A percentile compares a stretch with the other conserved stretches of the same genome.
Evolutionary conservation across 2,329 filamentous ascomycete genomes (phyloP).

Genomic region (Plenodomus lindquistii): DNA sequence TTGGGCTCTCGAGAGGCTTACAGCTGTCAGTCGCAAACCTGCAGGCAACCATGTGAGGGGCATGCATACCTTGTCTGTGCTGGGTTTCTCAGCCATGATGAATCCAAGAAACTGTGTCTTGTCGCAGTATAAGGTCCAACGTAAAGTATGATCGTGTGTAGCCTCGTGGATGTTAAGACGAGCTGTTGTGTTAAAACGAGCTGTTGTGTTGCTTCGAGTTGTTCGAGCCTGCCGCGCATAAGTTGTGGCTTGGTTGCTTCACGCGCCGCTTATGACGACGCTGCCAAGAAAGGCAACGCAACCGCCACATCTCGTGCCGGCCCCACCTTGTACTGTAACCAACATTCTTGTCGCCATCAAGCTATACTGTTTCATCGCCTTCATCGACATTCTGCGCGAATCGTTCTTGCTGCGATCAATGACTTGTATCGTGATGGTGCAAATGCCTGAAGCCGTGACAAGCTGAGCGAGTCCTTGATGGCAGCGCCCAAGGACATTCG

Average conservation of each 20-base stretch:
- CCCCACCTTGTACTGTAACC: too few species aligned
- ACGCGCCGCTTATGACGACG: constrained; percentile 2
- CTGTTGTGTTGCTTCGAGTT: too few species aligned
- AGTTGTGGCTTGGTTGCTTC: background rate
- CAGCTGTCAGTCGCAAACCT: background rate
- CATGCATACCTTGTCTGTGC: constrained; percentile 12
- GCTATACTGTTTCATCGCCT: background rate
- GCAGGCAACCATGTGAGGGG: background rate
- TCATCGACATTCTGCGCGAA: too few species aligned
- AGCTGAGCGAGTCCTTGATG: too few species aligned
- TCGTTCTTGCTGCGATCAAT: too few species aligned
- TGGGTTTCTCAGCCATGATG: constrained; percentile 25
- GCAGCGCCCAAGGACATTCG: too few species aligned
- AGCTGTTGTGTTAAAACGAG: background rate
- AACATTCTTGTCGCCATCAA: background rate
- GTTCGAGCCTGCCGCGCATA: background rate
- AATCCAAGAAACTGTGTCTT: background rate
- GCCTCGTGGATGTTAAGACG: too few species aligned
- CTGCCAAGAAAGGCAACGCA: background rate
- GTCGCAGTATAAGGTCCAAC: background rate
- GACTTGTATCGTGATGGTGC: too few species aligned
- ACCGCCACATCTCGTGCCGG: background rate
- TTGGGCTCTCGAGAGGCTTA: constrained; percentile 43
- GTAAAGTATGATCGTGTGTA: too few species aligned
- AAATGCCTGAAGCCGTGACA: too few species aligned